Evolutionary conservation across 345 rosid species (phyloP).

Genomic region (Luvunga scandens): DNA sequence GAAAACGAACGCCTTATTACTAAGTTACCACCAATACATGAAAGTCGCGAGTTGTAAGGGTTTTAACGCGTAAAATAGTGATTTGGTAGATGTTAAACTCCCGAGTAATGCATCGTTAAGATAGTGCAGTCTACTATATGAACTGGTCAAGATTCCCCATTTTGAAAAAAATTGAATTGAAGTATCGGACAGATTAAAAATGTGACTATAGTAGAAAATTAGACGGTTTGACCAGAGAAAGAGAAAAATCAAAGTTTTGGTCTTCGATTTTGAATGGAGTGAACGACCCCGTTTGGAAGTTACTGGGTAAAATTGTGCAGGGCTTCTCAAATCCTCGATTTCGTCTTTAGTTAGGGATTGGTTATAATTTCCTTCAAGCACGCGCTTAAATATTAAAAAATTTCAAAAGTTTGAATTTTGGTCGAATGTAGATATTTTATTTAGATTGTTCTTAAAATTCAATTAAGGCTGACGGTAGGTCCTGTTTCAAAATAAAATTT

Average conservation of each 20-base stretch:
- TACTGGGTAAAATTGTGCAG: not conserved
- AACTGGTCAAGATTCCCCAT: not conserved
- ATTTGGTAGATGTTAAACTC: not conserved
- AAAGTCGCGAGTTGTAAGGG: not conserved
- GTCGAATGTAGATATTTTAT: too few relatives aligned
- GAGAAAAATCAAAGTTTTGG: not conserved
- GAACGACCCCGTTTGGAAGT: not conserved
- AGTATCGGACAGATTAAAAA: not conserved
- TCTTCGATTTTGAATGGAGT: not conserved
- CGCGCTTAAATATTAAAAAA: too few relatives aligned
- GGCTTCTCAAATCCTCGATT: not conserved
- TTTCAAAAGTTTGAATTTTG: too few relatives aligned
- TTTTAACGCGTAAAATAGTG: not conserved
- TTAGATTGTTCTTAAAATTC: too few relatives aligned
- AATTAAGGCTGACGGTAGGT: too few relatives aligned
- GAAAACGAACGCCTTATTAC: not conserved
- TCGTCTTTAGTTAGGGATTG: too few relatives aligned
- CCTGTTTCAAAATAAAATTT: too few relatives aligned
- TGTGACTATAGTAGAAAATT: not conserved
- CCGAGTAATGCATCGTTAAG: not conserved
- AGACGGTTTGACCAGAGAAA: not conserved
- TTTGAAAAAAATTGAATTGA: too few relatives aligned
- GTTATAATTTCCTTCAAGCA: too few relatives aligned
- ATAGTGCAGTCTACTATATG: not conserved
- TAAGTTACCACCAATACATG: not conserved